Evolutionary conservation across 148 eudicot genomes (phyloP).

Genomic region (Arctostaphylos glauca): DNA sequence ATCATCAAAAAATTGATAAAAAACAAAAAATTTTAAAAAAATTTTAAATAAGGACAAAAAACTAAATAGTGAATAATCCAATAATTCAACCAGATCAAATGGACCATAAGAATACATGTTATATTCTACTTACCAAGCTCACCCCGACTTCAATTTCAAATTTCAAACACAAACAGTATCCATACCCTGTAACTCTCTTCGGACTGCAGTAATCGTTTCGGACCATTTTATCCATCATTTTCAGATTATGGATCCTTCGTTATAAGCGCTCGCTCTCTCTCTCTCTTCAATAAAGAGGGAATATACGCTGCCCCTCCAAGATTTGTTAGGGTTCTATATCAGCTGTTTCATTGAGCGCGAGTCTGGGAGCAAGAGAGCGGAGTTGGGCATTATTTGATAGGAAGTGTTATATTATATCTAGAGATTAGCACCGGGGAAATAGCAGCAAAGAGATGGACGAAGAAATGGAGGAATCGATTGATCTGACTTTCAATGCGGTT

Average conservation of each 20-base stretch:
- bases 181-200: neutral
- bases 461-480: constrained; percentile 51
- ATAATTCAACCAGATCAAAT: no score
- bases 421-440: neutral
- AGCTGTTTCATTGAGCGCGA: neutral
- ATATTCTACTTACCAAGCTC: constrained; percentile 16
- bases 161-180: neutral
- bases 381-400: neutral
- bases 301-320: neutral
- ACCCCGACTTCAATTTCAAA: constrained; percentile 14
- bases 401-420: neutral
- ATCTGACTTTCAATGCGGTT: constrained; percentile 43
- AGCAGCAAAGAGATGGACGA: constrained; percentile 37
- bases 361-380: neutral
- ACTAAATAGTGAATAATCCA: no score
- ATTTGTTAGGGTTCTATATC: neutral
- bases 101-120: no score
- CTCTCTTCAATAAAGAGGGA: no score
- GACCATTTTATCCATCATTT: constrained; percentile 5
- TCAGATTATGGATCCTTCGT: constrained; percentile 37
- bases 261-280: neutral
- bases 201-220: neutral
- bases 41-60: no score
- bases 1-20: no score
- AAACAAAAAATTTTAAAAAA: no score